Conservation (phyloP, 1,139 yeast genomes). For the Nakaseomyces sp. region DNA sequence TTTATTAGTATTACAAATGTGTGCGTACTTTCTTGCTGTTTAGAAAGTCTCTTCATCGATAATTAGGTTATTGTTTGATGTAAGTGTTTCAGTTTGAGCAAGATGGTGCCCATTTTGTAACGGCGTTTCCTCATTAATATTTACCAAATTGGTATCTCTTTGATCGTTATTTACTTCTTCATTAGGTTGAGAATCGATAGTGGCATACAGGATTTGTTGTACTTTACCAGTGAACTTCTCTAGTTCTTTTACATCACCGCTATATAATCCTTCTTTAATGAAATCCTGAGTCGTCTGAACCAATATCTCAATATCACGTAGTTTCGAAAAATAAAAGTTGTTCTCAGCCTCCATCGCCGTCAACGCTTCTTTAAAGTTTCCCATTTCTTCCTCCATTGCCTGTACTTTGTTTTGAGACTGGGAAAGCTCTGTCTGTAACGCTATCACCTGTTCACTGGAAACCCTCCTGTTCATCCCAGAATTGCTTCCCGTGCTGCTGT, state of each 20-base stretch:
- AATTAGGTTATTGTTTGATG: constrained; percentile 19
- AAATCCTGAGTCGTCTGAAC: constrained; percentile 56
- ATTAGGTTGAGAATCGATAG: constrained; percentile 25
- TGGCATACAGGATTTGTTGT: constrained; percentile 67
- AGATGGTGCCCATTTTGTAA: background rate
- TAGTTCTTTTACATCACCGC: constrained; percentile 28
- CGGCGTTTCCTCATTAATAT: background rate
- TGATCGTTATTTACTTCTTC: background rate
- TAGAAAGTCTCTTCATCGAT: constrained; percentile 31
- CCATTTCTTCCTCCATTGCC: constrained; percentile 41
- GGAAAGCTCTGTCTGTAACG: constrained; percentile 31
- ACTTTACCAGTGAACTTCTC: constrained; percentile 48
- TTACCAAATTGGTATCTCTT: background rate
- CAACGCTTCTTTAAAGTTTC: constrained; percentile 44
- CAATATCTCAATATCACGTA: constrained; percentile 79
- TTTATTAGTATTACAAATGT: background rate
- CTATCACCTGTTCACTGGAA: constrained; percentile 25
- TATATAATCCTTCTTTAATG: constrained; percentile 34
- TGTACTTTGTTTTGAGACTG: constrained; percentile 35
- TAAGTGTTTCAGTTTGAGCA: background rate
- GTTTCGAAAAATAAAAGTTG: constrained; percentile 80
- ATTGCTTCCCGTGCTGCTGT: background rate
- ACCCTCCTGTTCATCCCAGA: constrained; percentile 13
- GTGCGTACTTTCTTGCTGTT: background rate
- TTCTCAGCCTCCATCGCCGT: constrained; percentile 67